Evolutionary conservation across 768 basidiomycete genomes (phyloP), one percentile per base, ranked within the genome.

Genomic region (Serendipita vermifera): DNA sequence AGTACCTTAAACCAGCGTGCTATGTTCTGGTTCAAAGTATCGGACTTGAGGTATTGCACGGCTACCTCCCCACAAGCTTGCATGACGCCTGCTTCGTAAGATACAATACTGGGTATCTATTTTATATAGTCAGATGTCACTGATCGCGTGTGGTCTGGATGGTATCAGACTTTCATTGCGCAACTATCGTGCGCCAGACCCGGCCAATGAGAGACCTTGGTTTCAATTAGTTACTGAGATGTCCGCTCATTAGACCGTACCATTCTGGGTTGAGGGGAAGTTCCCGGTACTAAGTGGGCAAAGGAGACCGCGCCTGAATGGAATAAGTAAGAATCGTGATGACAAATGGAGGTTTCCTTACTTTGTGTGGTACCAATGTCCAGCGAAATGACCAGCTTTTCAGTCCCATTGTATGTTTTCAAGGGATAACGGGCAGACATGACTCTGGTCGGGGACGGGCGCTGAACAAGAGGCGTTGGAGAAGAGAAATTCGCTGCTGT

Each of bases 1-100:
- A 51, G 46, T 29, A 51, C 46, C 27, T 51, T 51, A 31, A 51
- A 51, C 46, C 46, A 51, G 26, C 27, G 17, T 15, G 46, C 46
- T 7, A 51, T 51, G 9, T 51, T 22, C 35, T 36, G 9, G 7
- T 24, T n/a, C 5, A 27, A 22, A 29, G 17, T 20, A 29, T 51
- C 46, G 5, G 22, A 20, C n/a, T 24, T 15, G n/a, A n/a, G n/a
- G 27, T 51, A 51, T 22, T 51, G n/a, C 20, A 29, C 22, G n/a
- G 46, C 46, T 26, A 27, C 46, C 22, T 20, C 46, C 9, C 46
- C 46, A 51, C 46, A 51, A 7, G 46, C 46, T 9, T 27, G 5
- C 9, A 22, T 15, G 5, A n/a, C n/a, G 32, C 5, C 5, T 20
- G 24, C 46, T 7, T 51, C 15, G 29, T 51, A 51, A 7, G 27